Percentiles rank a stretch among this genome's conserved stretches.
Conservation (phyloP, 306 rosid species). For the Sindora glabra region DNA sequence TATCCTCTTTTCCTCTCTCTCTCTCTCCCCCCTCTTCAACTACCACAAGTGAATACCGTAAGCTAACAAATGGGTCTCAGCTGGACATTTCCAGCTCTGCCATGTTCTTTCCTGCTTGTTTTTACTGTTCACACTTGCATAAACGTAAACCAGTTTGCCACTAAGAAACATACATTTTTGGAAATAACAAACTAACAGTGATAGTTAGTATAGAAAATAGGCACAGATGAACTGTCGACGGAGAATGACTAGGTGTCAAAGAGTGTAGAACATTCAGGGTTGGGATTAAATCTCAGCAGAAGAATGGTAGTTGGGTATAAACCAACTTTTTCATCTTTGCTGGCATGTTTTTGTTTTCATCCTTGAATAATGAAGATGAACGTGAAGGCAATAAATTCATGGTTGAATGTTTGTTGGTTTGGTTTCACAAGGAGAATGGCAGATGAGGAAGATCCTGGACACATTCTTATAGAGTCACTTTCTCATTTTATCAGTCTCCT, state of each 20-base stretch:
- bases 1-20: not conserved
- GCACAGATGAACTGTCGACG: not conserved
- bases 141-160: not conserved
- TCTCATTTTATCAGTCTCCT: not conserved
- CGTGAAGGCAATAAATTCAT: constrained; percentile 43
- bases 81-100: not conserved
- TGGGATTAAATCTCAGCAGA: constrained; percentile 24
- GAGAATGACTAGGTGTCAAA: not conserved
- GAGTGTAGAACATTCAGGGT: not conserved
- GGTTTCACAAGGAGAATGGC: constrained; percentile 29
- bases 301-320: constrained; percentile 32
- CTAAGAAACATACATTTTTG: no score
- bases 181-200: no score
- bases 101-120: not conserved
- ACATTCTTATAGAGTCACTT: no score
- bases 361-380: constrained; percentile 16
- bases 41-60: constrained; percentile 1
- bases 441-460: constrained; percentile 12
- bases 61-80: not conserved
- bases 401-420: constrained; percentile 32
- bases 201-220: no score
- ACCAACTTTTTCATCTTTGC: constrained; percentile 7
- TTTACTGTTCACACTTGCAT: not conserved
- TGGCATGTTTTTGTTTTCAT: constrained; percentile 19
- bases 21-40: constrained; percentile 19